Percentiles rank a stretch among this genome's conserved stretches.
Conservation (phyloP, 768 basidiomycete genomes). For the Auricularia sp. region DNA sequence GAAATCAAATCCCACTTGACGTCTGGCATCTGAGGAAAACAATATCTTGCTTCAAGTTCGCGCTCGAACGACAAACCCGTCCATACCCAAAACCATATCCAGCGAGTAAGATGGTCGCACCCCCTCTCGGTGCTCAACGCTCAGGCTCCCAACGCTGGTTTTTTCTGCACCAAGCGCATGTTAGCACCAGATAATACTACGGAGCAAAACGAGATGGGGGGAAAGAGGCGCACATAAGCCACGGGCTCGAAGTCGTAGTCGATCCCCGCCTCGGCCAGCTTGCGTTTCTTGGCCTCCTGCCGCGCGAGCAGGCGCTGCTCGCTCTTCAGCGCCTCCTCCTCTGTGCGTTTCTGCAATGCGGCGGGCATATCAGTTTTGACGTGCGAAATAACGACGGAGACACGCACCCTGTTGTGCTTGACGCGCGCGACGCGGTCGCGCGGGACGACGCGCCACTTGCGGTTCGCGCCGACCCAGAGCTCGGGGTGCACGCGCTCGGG, state of each 20-base stretch:
- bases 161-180: too few species aligned
- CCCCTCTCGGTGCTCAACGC: too few species aligned
- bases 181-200: too few species aligned
- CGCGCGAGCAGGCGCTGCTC: conserved; percentile 63
- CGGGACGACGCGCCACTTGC: conserved; percentile 78
- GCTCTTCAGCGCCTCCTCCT: conserved; percentile 53
- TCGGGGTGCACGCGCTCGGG: conserved; percentile 85
- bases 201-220: too few species aligned
- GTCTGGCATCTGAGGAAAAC: too few species aligned
- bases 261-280: conserved; percentile 73
- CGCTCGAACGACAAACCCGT: too few species aligned
- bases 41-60: too few species aligned
- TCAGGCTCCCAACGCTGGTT: too few species aligned
- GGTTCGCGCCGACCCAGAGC: conserved; percentile 94
- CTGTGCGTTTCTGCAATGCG: conserved; percentile 52
- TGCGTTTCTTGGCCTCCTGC: conserved; percentile 66
- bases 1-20: too few species aligned
- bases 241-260: conserved; percentile 75
- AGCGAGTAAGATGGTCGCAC: too few species aligned
- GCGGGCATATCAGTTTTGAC: not conserved
- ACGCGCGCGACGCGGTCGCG: conserved; percentile 56
- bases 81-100: too few species aligned
- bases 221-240: conserved; percentile 55
- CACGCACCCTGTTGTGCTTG: conserved; percentile 70
- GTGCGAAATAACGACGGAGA: too few species aligned